Evolutionary conservation across 768 basidiomycete genomes (phyloP).

Genomic region (Psilocybe cyanescens): DNA sequence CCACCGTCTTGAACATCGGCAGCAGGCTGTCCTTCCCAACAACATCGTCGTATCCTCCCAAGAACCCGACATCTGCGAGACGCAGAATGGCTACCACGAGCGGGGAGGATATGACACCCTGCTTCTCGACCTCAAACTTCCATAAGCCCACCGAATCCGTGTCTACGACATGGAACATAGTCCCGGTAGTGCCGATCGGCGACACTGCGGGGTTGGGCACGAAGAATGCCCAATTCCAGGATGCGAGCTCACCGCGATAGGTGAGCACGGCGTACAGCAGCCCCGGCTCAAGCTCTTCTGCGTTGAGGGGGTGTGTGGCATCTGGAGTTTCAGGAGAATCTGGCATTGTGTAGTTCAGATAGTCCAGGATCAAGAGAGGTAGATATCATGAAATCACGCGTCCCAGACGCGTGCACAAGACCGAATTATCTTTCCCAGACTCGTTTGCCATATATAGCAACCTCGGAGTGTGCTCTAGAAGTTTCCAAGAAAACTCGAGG

Average conservation of each 20-base stretch:
- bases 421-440: too few relatives aligned
- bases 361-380: background rate
- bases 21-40: constrained; percentile 44
- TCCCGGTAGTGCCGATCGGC: constrained; percentile 47
- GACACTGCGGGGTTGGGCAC: constrained; percentile 40
- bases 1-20: constrained; percentile 48
- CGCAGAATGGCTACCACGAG: constrained; percentile 48
- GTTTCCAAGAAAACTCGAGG: background rate
- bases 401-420: background rate
- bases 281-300: constrained; percentile 40
- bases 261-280: constrained; percentile 48
- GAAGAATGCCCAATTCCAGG: constrained; percentile 57
- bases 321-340: constrained; percentile 12
- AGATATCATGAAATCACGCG: background rate
- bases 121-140: constrained; percentile 42
- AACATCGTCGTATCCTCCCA: constrained; percentile 46
- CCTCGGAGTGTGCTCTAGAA: background rate
- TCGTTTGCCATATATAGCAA: background rate
- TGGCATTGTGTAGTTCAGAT: background rate
- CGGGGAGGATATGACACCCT: constrained; percentile 41
- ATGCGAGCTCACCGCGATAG: constrained; percentile 48
- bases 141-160: constrained; percentile 34
- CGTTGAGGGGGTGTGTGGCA: constrained; percentile 26
- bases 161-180: constrained; percentile 47
- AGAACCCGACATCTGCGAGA: constrained; percentile 43